Evolutionary conservation across 768 basidiomycete genomes (phyloP).

Genomic region (Termitomyces sp.): DNA sequence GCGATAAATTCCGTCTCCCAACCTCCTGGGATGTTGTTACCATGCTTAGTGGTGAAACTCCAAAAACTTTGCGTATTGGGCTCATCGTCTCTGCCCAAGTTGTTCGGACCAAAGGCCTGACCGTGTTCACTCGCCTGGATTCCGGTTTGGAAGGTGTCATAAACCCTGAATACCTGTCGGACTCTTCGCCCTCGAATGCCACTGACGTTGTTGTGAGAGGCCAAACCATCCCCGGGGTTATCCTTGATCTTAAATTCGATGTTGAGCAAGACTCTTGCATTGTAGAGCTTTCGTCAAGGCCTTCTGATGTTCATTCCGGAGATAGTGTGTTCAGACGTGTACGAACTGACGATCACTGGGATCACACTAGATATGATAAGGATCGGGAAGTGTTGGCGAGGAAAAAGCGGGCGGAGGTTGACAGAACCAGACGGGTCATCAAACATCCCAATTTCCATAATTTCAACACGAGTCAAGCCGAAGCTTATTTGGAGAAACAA

Average conservation of each 20-base stretch:
- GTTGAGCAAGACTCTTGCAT: conserved; percentile 58
- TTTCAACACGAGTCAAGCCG: conserved; percentile 86
- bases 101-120: conserved; percentile 46
- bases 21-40: conserved; percentile 80
- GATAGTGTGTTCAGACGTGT: conserved; percentile 62
- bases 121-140: conserved; percentile 75
- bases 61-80: conserved; percentile 69
- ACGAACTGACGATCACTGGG: conserved; percentile 60
- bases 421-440: conserved; percentile 79
- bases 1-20: conserved; percentile 62
- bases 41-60: conserved; percentile 94
- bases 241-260: conserved; percentile 68
- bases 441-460: conserved; percentile 99
- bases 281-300: conserved; percentile 74
- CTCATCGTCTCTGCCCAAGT: conserved; percentile 79
- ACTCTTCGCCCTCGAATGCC: conserved; percentile 35
- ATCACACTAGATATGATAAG: conserved; percentile 57
- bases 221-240: conserved; percentile 75
- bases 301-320: conserved; percentile 54
- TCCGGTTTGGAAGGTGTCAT: conserved; percentile 90
- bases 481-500: conserved; percentile 83
- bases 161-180: conserved; percentile 53
- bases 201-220: conserved; percentile 64
- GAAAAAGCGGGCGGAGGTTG: conserved; percentile 83
- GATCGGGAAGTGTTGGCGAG: conserved; percentile 72